Percentiles rank a stretch among this genome's conserved stretches.
Conservation (phyloP, 2,329 filamentous ascomycete genomes). For the Penicillium sp. region DNA sequence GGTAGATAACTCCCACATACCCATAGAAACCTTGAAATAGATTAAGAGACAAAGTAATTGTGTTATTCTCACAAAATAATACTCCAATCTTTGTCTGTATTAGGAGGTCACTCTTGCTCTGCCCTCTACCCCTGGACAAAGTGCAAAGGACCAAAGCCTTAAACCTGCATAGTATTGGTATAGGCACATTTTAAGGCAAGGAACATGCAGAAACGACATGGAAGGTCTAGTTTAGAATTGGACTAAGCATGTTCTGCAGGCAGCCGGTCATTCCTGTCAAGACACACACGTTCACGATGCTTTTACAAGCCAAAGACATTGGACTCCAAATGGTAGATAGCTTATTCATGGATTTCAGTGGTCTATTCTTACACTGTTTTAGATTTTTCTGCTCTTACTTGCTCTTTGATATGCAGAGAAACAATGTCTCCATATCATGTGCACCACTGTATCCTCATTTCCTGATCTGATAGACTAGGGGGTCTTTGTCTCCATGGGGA, state of each 20-base stretch:
- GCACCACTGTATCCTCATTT: neutral
- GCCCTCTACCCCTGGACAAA: neutral
- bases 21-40: neutral
- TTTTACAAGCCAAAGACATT: neutral
- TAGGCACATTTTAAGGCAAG: neutral
- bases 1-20: neutral
- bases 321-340: neutral
- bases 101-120: too few relatives aligned
- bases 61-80: too few relatives aligned
- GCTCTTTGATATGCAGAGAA: neutral
- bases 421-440: neutral
- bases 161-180: neutral
- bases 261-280: neutral
- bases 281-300: neutral
- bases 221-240: neutral
- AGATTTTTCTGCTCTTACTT: neutral
- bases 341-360: neutral
- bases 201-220: neutral
- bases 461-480: neutral
- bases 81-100: neutral
- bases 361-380: neutral
- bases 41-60: neutral
- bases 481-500: neutral
- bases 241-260: neutral
- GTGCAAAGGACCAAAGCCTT: neutral